Conservation (phyloP, 192 early-diverging fungal species). For the Diversispora eburnea region DNA sequence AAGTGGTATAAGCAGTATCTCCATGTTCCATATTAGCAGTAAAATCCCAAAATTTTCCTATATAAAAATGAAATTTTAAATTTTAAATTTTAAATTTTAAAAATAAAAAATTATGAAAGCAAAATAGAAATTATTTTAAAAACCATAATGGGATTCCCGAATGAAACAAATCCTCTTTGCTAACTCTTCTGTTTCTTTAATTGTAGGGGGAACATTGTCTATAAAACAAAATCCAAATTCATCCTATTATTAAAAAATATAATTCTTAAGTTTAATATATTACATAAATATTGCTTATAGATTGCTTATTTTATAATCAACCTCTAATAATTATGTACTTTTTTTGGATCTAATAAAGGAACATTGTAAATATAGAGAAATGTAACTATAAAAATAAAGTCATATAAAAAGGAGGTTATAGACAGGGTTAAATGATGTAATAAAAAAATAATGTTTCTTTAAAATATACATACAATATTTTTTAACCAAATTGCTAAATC, state of each 20-base stretch:
- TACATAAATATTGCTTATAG: no score
- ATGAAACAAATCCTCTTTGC: slow-evolving; percentile 67
- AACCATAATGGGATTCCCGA: slow-evolving; percentile 74
- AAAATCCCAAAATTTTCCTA: slow-evolving; percentile 71
- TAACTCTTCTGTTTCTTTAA: slow-evolving; percentile 61
- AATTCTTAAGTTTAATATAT: not conserved
- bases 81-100: not conserved
- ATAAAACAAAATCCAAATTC: slow-evolving; percentile 74
- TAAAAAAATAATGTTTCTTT: not conserved
- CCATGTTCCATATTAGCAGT: slow-evolving; percentile 71
- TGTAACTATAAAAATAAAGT: not conserved
- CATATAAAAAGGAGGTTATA: not conserved
- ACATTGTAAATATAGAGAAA: no score
- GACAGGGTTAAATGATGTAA: not conserved
- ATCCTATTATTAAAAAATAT: slow-evolving; percentile 38
- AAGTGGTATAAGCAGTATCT: slow-evolving; percentile 77
- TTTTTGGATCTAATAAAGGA: no score
- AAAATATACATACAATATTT: slow-evolving; percentile 48
- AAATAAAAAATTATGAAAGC: not conserved
- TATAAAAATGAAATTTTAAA: not conserved
- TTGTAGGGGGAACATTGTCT: slow-evolving; percentile 59
- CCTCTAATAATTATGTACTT: no score
- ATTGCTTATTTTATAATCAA: no score
- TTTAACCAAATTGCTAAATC: slow-evolving; percentile 68
- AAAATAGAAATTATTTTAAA: slow-evolving; percentile 51